These are phyloP conservation scores for Rhizodiscina lignyota DNA, from an alignment of 495 filamentous ascomycete genomes.

Conservation along the genomic window DNA sequence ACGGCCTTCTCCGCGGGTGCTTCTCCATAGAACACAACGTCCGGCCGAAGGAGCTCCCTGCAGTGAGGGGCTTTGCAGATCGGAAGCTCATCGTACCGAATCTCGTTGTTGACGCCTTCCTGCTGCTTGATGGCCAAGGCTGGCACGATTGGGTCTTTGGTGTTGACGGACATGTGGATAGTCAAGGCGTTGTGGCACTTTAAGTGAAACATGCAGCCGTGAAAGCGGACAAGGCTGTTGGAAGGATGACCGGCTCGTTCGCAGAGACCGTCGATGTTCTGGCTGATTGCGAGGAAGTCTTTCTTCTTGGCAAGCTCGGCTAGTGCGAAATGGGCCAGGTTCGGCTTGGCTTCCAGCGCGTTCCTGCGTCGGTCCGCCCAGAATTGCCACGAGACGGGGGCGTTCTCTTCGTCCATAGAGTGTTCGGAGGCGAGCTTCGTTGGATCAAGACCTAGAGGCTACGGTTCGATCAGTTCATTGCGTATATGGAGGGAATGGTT, in stretches of 20 bases:
- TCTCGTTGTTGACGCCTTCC: too few species aligned
- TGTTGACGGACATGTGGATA: too few species aligned
- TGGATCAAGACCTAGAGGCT: too few species aligned
- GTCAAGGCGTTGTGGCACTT: conserved; percentile 2
- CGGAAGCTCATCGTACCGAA: too few species aligned
- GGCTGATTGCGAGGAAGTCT: conserved; percentile 5
- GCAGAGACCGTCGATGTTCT: conserved; percentile 10
- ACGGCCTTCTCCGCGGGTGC: too few species aligned
- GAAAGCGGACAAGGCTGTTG: conserved; percentile 3
- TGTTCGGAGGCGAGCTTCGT: too few species aligned
- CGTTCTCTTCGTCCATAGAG: conserved; percentile 5
- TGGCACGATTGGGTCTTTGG: too few species aligned
- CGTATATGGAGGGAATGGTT: conserved; percentile 3
- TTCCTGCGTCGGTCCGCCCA: conserved; percentile 4
- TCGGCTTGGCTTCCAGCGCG: conserved; percentile 7
- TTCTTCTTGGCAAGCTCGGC: conserved; percentile 3
- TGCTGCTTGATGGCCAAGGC: too few species aligned
- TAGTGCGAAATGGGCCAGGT: conserved; percentile 6
- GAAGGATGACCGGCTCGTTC: conserved; percentile 5
- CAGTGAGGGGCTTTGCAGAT: too few species aligned
- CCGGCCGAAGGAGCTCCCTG: too few species aligned
- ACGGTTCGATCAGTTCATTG: too few species aligned
- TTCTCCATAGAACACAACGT: too few species aligned
- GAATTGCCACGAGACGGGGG: conserved; percentile 9
- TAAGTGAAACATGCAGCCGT: conserved; percentile 7